Percentiles rank a stretch among this genome's conserved stretches.
Evolutionary conservation across 2,329 filamentous ascomycete genomes (phyloP).

Genomic region (Venturia pyrina): DNA sequence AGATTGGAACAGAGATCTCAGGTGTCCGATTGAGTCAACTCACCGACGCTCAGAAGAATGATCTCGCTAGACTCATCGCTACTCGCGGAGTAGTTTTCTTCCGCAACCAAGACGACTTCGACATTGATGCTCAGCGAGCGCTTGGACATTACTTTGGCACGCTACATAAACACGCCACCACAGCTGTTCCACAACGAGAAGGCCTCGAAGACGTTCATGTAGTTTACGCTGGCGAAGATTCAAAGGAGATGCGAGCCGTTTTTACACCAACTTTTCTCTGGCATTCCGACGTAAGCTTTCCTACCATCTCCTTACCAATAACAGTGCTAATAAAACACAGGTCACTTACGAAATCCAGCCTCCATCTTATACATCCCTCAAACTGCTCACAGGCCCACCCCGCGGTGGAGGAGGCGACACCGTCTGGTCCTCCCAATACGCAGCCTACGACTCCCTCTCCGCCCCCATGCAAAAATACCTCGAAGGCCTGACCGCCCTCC

Average conservation of each 20-base stretch:
- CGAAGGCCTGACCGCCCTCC: conserved; percentile 69
- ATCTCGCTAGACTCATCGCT: conserved; percentile 64
- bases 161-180: conserved; percentile 73
- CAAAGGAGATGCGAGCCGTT: conserved; percentile 50
- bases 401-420: conserved; percentile 71
- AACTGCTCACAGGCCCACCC: conserved; percentile 68
- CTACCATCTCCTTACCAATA: conserved; percentile 15
- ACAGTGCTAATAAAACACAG: conserved; percentile 17
- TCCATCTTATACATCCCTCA: conserved; percentile 81
- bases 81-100: conserved; percentile 72
- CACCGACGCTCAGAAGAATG: conserved; percentile 59
- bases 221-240: conserved; percentile 61
- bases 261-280: conserved; percentile 76
- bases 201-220: conserved; percentile 70
- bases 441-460: conserved; percentile 72
- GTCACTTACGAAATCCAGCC: conserved; percentile 74
- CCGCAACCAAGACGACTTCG: conserved; percentile 56
- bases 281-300: conserved; percentile 69
- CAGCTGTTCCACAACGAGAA: conserved; percentile 54
- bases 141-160: conserved; percentile 69
- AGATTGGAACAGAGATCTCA: conserved; percentile 61
- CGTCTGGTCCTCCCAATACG: conserved; percentile 66
- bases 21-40: conserved; percentile 64
- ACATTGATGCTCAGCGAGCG: conserved; percentile 59
- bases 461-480: conserved; percentile 69